Conservation (phyloP, 768 basidiomycete genomes). For the Coprinellus micaceus region DNA sequence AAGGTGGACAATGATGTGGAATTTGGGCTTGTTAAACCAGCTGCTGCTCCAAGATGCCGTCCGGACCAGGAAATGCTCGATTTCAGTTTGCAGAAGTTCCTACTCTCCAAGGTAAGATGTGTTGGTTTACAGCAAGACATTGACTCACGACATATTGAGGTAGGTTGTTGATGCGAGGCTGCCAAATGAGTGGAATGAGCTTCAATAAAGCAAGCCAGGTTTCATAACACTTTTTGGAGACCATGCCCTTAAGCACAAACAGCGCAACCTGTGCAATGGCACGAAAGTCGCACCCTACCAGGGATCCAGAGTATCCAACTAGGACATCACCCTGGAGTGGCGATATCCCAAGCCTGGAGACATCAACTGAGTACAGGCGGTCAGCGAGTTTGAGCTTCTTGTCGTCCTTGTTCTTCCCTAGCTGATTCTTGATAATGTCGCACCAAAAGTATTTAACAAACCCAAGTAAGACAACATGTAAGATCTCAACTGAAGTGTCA, state of each 20-base stretch:
- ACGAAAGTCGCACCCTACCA: slow-evolving; percentile 34
- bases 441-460: slow-evolving; percentile 49
- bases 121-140: not conserved
- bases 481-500: slow-evolving; percentile 43
- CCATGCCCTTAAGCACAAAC: slow-evolving; percentile 34
- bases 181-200: slow-evolving; percentile 36
- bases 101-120: not conserved
- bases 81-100: slow-evolving; percentile 28
- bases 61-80: slow-evolving; percentile 32
- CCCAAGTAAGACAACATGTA: slow-evolving; percentile 42
- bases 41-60: slow-evolving; percentile 24
- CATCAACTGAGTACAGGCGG: slow-evolving; percentile 28
- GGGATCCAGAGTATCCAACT: slow-evolving; percentile 34
- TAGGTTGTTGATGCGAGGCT: slow-evolving; percentile 33
- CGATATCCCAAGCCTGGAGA: slow-evolving; percentile 29
- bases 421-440: slow-evolving; percentile 26
- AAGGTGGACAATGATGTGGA: slow-evolving; percentile 39
- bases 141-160: slow-evolving; percentile 22
- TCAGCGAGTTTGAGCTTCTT: slow-evolving; percentile 23
- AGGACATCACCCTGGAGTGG: slow-evolving; percentile 27
- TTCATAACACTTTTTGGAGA: slow-evolving; percentile 21
- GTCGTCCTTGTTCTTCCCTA: slow-evolving; percentile 19
- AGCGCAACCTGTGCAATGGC: slow-evolving; percentile 32
- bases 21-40: slow-evolving; percentile 44
- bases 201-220: slow-evolving; percentile 31